Base-by-base conservation (phyloP, 1,284 basidiomycete genomes). In the Amylostereum areolatum region DNA sequence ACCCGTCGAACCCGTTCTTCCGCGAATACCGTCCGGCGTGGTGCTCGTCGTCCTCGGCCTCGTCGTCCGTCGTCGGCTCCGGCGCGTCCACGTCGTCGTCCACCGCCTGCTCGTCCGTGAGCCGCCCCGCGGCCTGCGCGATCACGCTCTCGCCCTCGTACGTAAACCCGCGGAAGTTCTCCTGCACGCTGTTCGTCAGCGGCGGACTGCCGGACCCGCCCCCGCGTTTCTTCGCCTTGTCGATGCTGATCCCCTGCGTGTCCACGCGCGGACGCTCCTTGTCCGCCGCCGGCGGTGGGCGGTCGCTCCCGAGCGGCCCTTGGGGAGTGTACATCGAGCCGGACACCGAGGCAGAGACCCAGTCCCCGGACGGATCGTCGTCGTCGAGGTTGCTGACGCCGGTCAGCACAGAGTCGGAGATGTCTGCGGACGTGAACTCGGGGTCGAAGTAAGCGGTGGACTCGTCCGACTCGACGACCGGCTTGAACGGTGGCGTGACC, bases 371-470 rank as follows among this genome's bases (percentile, higher is more conserved):
- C 29, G 86, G 86, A 58, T 90, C 88, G 58, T 83, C 80, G 57
- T 89, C 88, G 57, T 89, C 80, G 25, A 77, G 66, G 39, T 83
- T 78, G 45, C 78, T 72, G 56, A 81, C 73, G 44, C 74, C 74
- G 32, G 77, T 70, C n/a, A 75, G 68, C 12, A 84, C 88, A 31
- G 83, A 73, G 41, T 89, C 82, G 30, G 80, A 74, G 54, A 97
- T 72, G 64, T 94, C 85, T 11, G 91, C 88, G 35, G 81, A 80
- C 5, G 97, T 99, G 68, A 99, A 99, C 69, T 98, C 95, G 37
- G 93, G 91, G 66, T 99, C 97, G 66, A 99, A 99, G 75, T 98
- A 98, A 58, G 88, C 87, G 31, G 94, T 94, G 27, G 89, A 93
- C 70, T 99, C 97, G 74, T 99, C 97, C 28, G 93, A 97, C 66